A percentile compares a stretch with the other conserved stretches of the same genome.
Evolutionary conservation across 176 grass and related monocot species (phyloP).

Genomic region (Guadua angustifolia): DNA sequence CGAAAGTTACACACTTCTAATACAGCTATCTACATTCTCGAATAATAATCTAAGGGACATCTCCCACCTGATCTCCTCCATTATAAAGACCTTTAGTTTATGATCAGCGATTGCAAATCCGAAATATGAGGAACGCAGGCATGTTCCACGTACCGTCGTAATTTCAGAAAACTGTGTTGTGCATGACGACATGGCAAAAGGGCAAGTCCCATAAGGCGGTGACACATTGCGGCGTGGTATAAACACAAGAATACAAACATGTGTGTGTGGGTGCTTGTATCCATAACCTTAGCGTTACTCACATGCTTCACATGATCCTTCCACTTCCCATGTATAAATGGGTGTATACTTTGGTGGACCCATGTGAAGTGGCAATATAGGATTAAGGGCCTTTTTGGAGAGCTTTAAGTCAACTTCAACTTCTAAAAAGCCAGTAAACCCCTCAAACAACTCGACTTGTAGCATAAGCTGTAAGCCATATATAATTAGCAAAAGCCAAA

Average conservation of each 20-base stretch:
- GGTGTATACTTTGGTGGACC: not conserved
- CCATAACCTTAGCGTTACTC: not conserved
- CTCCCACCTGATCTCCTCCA: not conserved
- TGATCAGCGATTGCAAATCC: not conserved
- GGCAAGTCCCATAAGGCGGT: not conserved
- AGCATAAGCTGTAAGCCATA: too few relatives aligned
- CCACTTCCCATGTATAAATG: not conserved
- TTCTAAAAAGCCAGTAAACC: too few relatives aligned
- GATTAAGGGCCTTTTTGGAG: not conserved
- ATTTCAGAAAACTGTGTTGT: not conserved
- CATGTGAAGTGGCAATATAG: slow-evolving; percentile 22
- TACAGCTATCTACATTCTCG: not conserved
- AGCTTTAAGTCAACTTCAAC: too few relatives aligned
- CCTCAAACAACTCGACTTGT: too few relatives aligned
- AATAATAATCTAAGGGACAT: slow-evolving; percentile 1
- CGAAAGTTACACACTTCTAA: not conserved
- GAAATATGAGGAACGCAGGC: not conserved
- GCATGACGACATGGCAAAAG: not conserved
- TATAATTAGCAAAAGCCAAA: too few relatives aligned
- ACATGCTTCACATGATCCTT: slow-evolving; percentile 2
- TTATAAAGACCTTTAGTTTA: not conserved
- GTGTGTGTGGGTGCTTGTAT: not conserved
- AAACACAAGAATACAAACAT: not conserved
- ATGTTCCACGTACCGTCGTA: not conserved
- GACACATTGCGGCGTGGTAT: not conserved